These are phyloP conservation scores for Aspergillus bombycis DNA, from an alignment of 2,329 filamentous ascomycete species.

Conservation along the genomic window DNA sequence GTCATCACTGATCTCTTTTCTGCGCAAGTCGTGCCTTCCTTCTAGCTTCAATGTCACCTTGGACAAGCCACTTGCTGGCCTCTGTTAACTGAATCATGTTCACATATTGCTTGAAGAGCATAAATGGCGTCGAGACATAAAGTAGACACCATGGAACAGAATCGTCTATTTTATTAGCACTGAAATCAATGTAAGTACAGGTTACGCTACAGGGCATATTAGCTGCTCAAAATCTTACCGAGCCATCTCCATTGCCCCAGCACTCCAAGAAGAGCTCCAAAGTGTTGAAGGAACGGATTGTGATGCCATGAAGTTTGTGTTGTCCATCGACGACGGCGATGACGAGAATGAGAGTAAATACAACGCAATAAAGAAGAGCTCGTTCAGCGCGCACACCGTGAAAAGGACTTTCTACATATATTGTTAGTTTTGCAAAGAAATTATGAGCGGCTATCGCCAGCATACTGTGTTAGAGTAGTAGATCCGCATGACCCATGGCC, in stretches of 20 bases:
- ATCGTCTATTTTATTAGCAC: constrained; percentile 82
- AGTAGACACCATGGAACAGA: constrained; percentile 74
- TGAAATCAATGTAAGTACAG: neutral
- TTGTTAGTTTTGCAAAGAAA: neutral
- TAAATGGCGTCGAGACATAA: constrained; percentile 75
- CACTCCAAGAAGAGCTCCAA: constrained; percentile 67
- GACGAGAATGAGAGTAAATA: constrained; percentile 95
- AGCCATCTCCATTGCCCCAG: constrained; percentile 91
- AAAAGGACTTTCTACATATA: constrained; percentile 75
- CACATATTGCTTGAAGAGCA: constrained; percentile 85
- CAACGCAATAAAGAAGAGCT: constrained; percentile 92
- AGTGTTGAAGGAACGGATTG: neutral
- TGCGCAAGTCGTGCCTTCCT: neutral
- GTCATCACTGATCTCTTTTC: neutral
- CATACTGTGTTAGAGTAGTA: constrained; percentile 94
- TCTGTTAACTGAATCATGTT: constrained; percentile 90
- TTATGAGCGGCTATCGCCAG: constrained; percentile 14
- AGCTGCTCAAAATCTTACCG: constrained; percentile 43
- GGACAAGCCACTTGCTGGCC: constrained; percentile 83
- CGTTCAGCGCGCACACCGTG: constrained; percentile 81
- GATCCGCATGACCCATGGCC: constrained; percentile 82
- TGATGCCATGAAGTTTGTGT: constrained; percentile 32
- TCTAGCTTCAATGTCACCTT: constrained; percentile 66
- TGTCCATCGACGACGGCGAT: constrained; percentile 75
- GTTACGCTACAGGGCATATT: too few species aligned